phyloP scores from a whole-genome alignment of 208 protist species.

The Wallacemonas collosoma region DNA sequence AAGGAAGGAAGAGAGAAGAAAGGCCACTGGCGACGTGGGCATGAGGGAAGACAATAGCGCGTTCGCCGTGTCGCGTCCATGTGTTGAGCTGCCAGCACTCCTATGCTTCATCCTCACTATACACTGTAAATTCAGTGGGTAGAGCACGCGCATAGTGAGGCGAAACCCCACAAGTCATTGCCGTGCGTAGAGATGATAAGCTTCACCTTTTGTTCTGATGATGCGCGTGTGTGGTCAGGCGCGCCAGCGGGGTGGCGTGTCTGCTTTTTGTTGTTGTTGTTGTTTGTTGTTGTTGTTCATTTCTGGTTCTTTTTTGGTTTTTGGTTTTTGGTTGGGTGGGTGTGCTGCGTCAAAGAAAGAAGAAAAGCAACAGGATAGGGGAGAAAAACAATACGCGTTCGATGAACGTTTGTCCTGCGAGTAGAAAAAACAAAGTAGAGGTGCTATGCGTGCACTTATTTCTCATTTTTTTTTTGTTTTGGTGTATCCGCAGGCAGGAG shows the following conservation, averaged over 20 bases:
- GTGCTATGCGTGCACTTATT: not conserved
- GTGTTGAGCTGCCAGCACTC: no score
- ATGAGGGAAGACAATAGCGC: no score
- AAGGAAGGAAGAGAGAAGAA: no score
- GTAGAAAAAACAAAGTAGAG: not conserved
- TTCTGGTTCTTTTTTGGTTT: not conserved
- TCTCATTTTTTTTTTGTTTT: not conserved
- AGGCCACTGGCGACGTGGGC: no score
- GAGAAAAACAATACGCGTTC: not conserved
- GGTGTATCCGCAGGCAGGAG: not conserved
- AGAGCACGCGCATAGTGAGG: no score
- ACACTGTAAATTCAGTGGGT: no score
- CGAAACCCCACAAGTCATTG: no score
- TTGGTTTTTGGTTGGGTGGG: not conserved
- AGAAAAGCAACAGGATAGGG: not conserved
- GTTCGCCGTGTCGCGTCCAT: no score
- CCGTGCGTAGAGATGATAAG: not conserved
- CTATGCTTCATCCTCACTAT: no score
- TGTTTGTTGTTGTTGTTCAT: not conserved
- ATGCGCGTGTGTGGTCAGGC: no score
- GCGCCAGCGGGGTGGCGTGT: not conserved
- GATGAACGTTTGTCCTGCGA: not conserved
- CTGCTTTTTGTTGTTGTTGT: not conserved
- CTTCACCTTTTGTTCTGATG: not conserved
- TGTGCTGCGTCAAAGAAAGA: not conserved